phyloP scores from a whole-genome alignment of 2,329 filamentous ascomycete species.

The Neobulgaria alba region DNA sequence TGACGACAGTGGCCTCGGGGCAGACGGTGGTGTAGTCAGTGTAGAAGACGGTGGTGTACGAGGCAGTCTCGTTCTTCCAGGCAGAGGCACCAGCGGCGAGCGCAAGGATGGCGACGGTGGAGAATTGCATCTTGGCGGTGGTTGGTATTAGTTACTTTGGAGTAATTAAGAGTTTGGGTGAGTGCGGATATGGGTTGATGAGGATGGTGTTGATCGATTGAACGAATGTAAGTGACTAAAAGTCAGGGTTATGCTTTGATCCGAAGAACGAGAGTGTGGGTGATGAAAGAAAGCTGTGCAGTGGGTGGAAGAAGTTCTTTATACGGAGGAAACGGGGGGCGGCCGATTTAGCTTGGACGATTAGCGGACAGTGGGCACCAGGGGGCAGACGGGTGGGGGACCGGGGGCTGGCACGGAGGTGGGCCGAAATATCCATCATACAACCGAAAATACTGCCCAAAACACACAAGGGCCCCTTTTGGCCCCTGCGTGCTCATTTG shows the following conservation, averaged over 20 bases:
- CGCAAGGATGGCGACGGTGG: constrained; percentile 27
- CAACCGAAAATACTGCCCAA: no score
- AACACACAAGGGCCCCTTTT: no score
- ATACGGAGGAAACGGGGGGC: constrained; percentile 11
- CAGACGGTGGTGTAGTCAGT: constrained; percentile 43
- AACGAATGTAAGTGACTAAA: constrained; percentile 29
- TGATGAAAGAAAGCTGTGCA: constrained; percentile 10
- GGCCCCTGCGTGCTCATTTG: no score
- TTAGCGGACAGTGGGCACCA: no score
- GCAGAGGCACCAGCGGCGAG: constrained; percentile 26
- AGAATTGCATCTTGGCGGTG: constrained; percentile 33
- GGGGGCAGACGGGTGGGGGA: no score
- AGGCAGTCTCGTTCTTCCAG: constrained; percentile 29
- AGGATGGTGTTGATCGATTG: constrained; percentile 11
- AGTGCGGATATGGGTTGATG: constrained; percentile 14
- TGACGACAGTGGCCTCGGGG: constrained; percentile 40
- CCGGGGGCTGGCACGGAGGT: no score
- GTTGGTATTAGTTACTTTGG: constrained; percentile 22
- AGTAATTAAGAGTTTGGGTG: constrained; percentile 12
- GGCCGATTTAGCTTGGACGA: no score
- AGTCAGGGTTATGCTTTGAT: constrained; percentile 15
- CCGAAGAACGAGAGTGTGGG: constrained; percentile 18
- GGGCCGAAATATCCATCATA: no score
- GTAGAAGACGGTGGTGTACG: constrained; percentile 41
- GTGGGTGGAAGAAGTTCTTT: constrained; percentile 12